These are phyloP conservation scores for Erythrobasidium hasegawianum DNA, from an alignment of 1,284 basidiomycete species.

Conservation along the genomic window DNA sequence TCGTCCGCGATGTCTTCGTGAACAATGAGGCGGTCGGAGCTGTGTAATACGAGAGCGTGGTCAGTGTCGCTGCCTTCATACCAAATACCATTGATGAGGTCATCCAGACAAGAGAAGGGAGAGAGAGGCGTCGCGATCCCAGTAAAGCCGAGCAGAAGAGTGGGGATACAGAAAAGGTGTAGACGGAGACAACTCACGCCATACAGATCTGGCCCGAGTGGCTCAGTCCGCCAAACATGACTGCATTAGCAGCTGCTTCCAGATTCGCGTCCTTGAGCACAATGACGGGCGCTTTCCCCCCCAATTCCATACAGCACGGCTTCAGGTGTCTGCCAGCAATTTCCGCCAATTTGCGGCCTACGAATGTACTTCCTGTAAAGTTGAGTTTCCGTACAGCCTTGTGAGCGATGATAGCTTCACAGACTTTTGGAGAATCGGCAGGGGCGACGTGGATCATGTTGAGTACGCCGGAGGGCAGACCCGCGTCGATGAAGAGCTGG, in stretches of 20 bases:
- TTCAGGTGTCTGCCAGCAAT: conserved; percentile 52
- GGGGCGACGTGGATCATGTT: conserved; percentile 59
- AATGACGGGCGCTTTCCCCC: conserved; percentile 53
- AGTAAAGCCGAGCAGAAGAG: too few relatives aligned
- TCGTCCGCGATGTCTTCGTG: conserved; percentile 42
- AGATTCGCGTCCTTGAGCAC: conserved; percentile 63
- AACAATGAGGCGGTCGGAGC: conserved; percentile 34
- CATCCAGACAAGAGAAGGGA: too few relatives aligned
- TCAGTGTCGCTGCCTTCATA: too few relatives aligned
- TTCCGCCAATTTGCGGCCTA: conserved; percentile 47
- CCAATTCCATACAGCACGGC: conserved; percentile 35
- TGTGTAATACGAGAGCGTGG: not conserved
- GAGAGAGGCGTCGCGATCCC: not conserved
- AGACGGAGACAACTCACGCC: conserved; percentile 26
- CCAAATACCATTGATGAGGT: not conserved
- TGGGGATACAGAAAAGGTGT: too few relatives aligned
- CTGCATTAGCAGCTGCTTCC: conserved; percentile 49
- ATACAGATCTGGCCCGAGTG: conserved; percentile 62
- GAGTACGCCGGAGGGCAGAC: conserved; percentile 61
- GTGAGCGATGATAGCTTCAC: conserved; percentile 59
- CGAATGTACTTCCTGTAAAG: conserved; percentile 53
- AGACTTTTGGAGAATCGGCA: conserved; percentile 49
- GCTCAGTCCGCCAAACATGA: conserved; percentile 60
- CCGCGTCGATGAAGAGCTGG: conserved; percentile 54
- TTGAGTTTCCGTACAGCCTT: conserved; percentile 55